Evolutionary conservation across 2,329 filamentous ascomycete species (phyloP), one percentile per base, ranked within the genome.

Genomic region (Stenocarpella maydis): DNA sequence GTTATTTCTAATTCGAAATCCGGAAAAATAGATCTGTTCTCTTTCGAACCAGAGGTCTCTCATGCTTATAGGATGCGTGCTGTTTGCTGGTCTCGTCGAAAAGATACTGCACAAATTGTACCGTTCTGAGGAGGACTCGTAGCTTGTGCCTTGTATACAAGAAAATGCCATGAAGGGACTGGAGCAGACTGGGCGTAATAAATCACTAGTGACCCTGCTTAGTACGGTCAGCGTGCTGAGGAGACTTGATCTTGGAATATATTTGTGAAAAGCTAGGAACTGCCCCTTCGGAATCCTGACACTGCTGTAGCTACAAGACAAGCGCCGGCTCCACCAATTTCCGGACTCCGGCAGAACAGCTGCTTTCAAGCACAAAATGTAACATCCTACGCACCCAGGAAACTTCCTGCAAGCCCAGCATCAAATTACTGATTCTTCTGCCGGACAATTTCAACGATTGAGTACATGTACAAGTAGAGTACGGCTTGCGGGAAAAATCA

Each of bases 101-200:
- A 31, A 8, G n/a, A n/a, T n/a, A n/a, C n/a, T n/a, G 31, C 4
- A 31, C 8, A 31, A 8, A 8, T 31, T 31, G 8, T 31, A 31
- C 31, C 31, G 31, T 8, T 8, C 31, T 4, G 31, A 31, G 8
- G 31, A 31, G 31, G 8, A 31, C 8, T 31, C 4, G 8, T 31
- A 31, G 31, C 31, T 8, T 31, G 31, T 4, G 4, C 31, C 8
- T 31, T n/a, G n/a, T n/a, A n/a, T n/a, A n/a, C n/a, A n/a, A n/a
- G n/a, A n/a, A n/a, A n/a, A n/a, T n/a, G n/a, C 82, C 82, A 1
- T 80, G 72, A 24, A 82, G 73, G 0, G 89, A 89, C 74, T 91
- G 87, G 2, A 91, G 84, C 2, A 91, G 82, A 74, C 87, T 91
- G 12, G 91, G 78, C 0, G 86, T 87, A 3, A 91, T 77, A 58